phyloP scores from a whole-genome alignment of 164 flowering plant genomes.

The Annona cherimola region DNA sequence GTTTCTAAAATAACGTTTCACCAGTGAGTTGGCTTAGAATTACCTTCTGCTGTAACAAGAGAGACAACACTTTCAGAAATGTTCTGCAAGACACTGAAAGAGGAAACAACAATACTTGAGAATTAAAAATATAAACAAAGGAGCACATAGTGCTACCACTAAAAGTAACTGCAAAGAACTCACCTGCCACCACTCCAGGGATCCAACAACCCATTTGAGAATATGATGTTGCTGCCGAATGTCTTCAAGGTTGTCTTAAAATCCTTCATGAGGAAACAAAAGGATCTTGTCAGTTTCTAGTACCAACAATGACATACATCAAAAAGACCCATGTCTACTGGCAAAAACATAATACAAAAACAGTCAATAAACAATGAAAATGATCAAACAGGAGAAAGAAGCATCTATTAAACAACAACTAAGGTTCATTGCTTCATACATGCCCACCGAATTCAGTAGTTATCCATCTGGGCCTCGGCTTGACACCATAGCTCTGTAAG shows the following conservation, averaged over 20 bases:
- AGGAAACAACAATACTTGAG: conserved; percentile 8
- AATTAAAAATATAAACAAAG: background rate
- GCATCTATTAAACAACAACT: too few species aligned
- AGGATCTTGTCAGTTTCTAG: background rate
- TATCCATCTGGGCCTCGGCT: conserved; percentile 79
- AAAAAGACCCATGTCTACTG: background rate
- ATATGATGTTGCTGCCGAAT: conserved; percentile 89
- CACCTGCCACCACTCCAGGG: conserved; percentile 99
- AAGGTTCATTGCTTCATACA: conserved; percentile 37
- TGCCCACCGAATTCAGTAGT: conserved; percentile 89
- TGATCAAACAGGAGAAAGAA: too few species aligned
- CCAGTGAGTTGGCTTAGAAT: background rate
- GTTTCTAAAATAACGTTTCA: background rate
- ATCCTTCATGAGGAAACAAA: conserved; percentile 39
- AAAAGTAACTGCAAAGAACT: conserved; percentile 10
- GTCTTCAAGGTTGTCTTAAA: conserved; percentile 35
- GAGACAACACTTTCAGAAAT: conserved; percentile 72
- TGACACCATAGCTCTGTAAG: conserved; percentile 39
- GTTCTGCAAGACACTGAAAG: conserved; percentile 74
- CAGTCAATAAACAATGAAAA: background rate
- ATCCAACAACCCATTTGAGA: conserved; percentile 90
- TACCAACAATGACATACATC: background rate
- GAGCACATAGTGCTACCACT: background rate
- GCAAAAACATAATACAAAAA: background rate
- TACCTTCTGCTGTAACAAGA: conserved; percentile 79